Conservation (phyloP, 1,284 basidiomycete species). For the Agaricales sp. region DNA sequence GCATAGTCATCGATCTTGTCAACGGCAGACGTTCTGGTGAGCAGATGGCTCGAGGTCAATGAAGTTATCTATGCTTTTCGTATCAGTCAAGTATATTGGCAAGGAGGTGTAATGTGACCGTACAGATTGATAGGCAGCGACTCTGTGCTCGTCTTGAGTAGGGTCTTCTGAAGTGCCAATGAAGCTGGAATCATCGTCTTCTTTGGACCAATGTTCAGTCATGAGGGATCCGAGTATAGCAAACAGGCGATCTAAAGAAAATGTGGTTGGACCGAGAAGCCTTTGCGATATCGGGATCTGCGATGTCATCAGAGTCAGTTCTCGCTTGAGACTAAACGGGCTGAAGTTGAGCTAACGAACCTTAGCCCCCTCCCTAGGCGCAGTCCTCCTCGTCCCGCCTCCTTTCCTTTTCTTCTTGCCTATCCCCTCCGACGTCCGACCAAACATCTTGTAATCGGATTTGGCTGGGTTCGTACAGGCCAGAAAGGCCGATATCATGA, state of each 20-base stretch:
- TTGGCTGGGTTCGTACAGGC: conserved; percentile 83
- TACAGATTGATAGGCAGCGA: not conserved
- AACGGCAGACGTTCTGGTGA: not conserved
- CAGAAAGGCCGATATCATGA: conserved; percentile 75
- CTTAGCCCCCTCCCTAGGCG: conserved; percentile 33
- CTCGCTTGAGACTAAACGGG: not conserved
- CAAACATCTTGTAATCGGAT: conserved; percentile 77
- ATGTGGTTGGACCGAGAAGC: conserved; percentile 71
- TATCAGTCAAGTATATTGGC: not conserved
- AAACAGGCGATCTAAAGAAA: conserved; percentile 74
- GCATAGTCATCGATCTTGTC: not conserved
- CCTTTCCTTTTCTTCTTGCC: conserved; percentile 57
- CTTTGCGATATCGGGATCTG: conserved; percentile 58
- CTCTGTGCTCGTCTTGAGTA: not conserved
- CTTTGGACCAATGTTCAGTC: not conserved
- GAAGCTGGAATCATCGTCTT: not conserved
- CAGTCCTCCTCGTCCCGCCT: conserved; percentile 18
- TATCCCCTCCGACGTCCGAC: conserved; percentile 32
- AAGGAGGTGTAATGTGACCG: not conserved
- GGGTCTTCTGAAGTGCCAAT: not conserved
- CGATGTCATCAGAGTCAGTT: not conserved
- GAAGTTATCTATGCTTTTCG: not conserved
- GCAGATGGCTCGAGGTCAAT: not conserved
- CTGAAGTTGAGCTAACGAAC: no score
- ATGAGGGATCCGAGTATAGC: conserved; percentile 78